These are phyloP conservation scores for Ceratocystis papillata DNA, from an alignment of 2,329 filamentous ascomycete genomes.

Conservation along the genomic window DNA sequence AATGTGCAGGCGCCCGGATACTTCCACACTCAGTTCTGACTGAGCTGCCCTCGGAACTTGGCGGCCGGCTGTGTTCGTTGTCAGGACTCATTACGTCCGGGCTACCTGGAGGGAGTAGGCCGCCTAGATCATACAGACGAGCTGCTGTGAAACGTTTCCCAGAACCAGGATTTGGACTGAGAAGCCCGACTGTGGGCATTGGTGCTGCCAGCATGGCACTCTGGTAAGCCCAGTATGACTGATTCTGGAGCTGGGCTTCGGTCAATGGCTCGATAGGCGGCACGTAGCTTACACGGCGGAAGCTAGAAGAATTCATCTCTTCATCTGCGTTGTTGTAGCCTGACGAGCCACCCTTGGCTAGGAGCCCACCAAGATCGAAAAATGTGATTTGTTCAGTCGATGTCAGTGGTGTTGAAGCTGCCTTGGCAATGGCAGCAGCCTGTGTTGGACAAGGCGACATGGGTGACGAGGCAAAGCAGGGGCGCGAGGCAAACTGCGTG, in stretches of 20 bases:
- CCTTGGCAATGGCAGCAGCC: constrained; percentile 18
- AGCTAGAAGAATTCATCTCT: constrained; percentile 28
- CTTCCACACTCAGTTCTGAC: neutral
- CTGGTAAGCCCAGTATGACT: constrained; percentile 24
- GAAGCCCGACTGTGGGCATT: constrained; percentile 34
- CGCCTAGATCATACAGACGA: constrained; percentile 49
- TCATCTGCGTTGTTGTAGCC: constrained; percentile 7
- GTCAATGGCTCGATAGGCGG: constrained; percentile 32
- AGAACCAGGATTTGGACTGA: constrained; percentile 35
- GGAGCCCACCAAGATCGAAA: constrained; percentile 71
- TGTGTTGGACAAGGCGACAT: constrained; percentile 14
- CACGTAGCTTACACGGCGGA: constrained; percentile 29
- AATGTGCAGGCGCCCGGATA: neutral
- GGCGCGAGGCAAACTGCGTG: constrained; percentile 31
- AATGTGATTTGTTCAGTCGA: constrained; percentile 51
- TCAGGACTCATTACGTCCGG: neutral
- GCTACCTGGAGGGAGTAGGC: constrained; percentile 38
- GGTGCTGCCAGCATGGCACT: constrained; percentile 27
- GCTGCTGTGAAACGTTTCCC: constrained; percentile 46
- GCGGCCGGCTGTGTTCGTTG: neutral
- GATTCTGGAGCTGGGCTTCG: constrained; percentile 31
- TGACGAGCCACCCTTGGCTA: constrained; percentile 42
- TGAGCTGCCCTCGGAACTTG: neutral
- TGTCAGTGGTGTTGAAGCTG: constrained; percentile 29
- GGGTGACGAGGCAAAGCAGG: constrained; percentile 29